These are phyloP conservation scores for Verticillium dahliae DNA, from an alignment of 2,329 filamentous ascomycete genomes.

Conservation along the genomic window DNA sequence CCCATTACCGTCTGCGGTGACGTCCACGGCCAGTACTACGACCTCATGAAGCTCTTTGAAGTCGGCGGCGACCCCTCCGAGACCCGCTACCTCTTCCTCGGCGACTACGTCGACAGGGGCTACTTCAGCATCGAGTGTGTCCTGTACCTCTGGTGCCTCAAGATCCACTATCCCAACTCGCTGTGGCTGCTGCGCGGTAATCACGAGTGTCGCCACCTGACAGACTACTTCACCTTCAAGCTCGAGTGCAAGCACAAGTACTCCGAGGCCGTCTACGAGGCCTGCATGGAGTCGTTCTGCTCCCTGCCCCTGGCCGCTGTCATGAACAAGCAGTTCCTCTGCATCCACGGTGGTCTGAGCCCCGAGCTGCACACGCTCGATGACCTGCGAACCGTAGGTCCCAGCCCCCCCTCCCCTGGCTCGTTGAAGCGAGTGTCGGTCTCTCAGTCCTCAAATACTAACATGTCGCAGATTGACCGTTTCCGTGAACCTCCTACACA, in stretches of 20 bases:
- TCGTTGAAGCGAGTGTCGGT: neutral
- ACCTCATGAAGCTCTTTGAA: constrained; percentile 99
- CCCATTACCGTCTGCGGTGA: constrained; percentile 98
- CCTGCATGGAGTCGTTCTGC: constrained; percentile 98
- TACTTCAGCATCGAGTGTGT: constrained; percentile 99
- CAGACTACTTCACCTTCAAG: constrained; percentile 99
- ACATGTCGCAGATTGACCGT: constrained; percentile 68
- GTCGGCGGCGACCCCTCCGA: constrained; percentile 95
- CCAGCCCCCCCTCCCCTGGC: neutral
- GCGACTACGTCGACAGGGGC: constrained; percentile 95
- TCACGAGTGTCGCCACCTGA: constrained; percentile 97
- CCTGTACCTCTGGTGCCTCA: constrained; percentile 93
- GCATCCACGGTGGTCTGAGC: constrained; percentile 93
- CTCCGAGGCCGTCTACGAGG: constrained; percentile 90
- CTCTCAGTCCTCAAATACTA: neutral
- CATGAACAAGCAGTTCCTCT: constrained; percentile 99
- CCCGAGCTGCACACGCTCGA: constrained; percentile 94
- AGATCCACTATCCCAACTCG: constrained; percentile 98
- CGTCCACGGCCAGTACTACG: constrained; percentile 98
- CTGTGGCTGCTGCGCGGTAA: constrained; percentile 96
- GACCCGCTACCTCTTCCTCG: constrained; percentile 93
- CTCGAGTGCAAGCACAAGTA: constrained; percentile 99
- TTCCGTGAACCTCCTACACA: constrained; percentile 97
- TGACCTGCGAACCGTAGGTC: constrained; percentile 75
- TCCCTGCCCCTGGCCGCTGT: constrained; percentile 85